phyloP scores from a whole-genome alignment of 495 filamentous ascomycete species.

The Aspergillus hancockii region DNA sequence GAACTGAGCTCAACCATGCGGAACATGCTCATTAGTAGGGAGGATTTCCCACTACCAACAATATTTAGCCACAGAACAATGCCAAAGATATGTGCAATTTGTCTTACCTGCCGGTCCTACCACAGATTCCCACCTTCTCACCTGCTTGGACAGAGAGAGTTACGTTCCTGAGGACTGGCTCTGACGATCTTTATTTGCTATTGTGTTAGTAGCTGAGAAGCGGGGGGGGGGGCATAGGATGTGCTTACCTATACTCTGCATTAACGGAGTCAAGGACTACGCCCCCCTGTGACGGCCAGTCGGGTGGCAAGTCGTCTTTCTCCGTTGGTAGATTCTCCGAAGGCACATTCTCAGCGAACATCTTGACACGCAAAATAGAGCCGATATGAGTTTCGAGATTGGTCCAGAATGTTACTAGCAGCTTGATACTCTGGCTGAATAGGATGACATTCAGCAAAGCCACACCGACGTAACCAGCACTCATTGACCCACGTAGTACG shows the following conservation, averaged over 20 bases:
- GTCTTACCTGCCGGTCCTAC: slow-evolving; percentile 47
- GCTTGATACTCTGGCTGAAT: slow-evolving; percentile 53
- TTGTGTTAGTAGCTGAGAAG: slow-evolving; percentile 11
- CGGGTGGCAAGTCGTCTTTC: slow-evolving; percentile 36
- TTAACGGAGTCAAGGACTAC: slow-evolving; percentile 49
- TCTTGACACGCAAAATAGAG: slow-evolving; percentile 58
- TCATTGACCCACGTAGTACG: slow-evolving; percentile 41
- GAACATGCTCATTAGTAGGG: slow-evolving; percentile 54
- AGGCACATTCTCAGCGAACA: slow-evolving; percentile 50
- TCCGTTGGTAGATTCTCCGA: slow-evolving; percentile 50
- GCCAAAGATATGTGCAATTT: not conserved
- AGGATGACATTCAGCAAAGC: slow-evolving; percentile 59
- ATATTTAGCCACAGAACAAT: not conserved
- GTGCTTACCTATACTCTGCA: slow-evolving; percentile 42
- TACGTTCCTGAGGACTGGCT: slow-evolving; percentile 51
- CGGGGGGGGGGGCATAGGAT: not conserved
- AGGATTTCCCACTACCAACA: slow-evolving; percentile 45
- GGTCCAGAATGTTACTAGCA: slow-evolving; percentile 58
- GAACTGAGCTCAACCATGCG: slow-evolving; percentile 49
- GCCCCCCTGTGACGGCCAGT: slow-evolving; percentile 53
- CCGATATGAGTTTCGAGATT: slow-evolving; percentile 59
- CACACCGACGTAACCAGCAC: slow-evolving; percentile 55
- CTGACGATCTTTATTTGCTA: slow-evolving; percentile 26
- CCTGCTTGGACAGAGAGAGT: slow-evolving; percentile 52
- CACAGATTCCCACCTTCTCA: slow-evolving; percentile 59